phyloP scores from a whole-genome alignment of 108 stramenopile species.

The Aurantiochytrium sp. region DNA sequence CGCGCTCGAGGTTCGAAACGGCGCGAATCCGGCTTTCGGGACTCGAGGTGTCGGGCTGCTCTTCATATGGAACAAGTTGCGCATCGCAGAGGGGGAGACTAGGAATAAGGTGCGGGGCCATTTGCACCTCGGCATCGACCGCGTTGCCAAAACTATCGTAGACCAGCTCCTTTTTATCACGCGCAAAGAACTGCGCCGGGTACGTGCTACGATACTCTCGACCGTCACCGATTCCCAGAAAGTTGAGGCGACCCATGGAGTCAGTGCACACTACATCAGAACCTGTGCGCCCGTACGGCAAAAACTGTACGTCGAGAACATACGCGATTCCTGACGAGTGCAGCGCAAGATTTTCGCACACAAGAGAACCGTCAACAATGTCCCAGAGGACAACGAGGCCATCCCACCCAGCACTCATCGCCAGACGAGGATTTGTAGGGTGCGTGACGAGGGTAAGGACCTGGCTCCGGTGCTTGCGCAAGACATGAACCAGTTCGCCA shows the following conservation, averaged over 20 bases:
- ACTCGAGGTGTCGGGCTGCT: background rate
- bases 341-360: background rate
- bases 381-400: background rate
- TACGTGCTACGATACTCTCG: background rate
- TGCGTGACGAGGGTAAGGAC: background rate
- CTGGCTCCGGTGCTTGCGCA: background rate
- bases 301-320: background rate
- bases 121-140: background rate
- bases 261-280: conserved; percentile 1
- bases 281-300: background rate
- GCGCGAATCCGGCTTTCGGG: background rate
- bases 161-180: background rate
- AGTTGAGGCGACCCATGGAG: conserved; percentile 18
- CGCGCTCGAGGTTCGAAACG: background rate
- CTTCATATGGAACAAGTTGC: background rate
- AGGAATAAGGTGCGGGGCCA: background rate
- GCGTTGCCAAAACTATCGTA: background rate
- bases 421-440: background rate
- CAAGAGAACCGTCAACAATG: background rate
- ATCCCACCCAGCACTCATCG: conserved; percentile 1
- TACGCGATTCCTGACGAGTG: background rate
- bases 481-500: background rate
- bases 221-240: background rate
- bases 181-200: background rate
- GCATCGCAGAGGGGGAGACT: background rate